phyloP scores from a whole-genome alignment of 306 rosid genomes.

The Lathyrus aphaca region DNA sequence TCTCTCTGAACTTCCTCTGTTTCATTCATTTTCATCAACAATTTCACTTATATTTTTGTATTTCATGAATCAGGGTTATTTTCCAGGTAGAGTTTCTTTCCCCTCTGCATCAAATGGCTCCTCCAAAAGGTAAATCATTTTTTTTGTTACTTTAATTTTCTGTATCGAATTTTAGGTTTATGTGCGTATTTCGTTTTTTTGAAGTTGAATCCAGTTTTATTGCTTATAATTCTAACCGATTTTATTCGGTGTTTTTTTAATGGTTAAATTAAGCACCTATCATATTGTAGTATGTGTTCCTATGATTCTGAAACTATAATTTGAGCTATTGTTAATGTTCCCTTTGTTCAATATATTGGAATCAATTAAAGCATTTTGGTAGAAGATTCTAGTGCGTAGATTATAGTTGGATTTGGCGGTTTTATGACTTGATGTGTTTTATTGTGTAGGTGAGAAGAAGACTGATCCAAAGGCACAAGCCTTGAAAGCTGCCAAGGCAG shows the following conservation, averaged over 20 bases:
- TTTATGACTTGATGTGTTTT: not conserved
- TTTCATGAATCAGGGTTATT: slow-evolving; percentile 34
- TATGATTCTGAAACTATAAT: no score
- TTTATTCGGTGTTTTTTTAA: no score
- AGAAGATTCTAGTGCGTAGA: not conserved
- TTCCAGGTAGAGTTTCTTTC: slow-evolving; percentile 31
- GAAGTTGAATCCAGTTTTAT: no score
- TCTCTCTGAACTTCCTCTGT: not conserved
- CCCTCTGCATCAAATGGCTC: slow-evolving; percentile 57
- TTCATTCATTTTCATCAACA: not conserved
- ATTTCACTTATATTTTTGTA: not conserved
- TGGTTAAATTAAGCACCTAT: no score
- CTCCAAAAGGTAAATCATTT: slow-evolving; percentile 53
- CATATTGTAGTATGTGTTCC: no score
- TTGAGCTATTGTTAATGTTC: not conserved
- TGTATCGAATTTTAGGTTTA: not conserved
- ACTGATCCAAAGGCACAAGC: slow-evolving; percentile 63
- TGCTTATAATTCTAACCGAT: no score
- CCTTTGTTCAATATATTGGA: not conserved
- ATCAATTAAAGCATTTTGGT: not conserved
- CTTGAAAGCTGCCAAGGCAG: slow-evolving; percentile 66
- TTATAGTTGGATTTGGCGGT: not conserved
- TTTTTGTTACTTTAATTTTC: not conserved
- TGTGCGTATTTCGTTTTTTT: no score
- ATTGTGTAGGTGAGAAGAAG: slow-evolving; percentile 61